A percentile compares a stretch with the other conserved stretches of the same genome.
These are phyloP conservation scores for Monosporascus sp. DNA, from an alignment of 2,329 filamentous ascomycete species.

Conservation along the genomic window DNA sequence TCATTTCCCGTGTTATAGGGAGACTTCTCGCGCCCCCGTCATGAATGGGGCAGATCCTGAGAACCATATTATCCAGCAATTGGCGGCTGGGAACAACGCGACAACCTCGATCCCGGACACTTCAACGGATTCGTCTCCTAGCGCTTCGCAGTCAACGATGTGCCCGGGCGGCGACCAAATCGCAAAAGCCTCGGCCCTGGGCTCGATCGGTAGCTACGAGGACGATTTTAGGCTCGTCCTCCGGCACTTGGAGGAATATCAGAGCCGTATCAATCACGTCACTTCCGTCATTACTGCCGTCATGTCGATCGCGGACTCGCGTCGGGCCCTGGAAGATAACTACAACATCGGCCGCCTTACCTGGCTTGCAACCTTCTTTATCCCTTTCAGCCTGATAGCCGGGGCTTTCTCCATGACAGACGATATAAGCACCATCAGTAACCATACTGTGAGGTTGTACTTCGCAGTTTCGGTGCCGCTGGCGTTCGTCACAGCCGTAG, in stretches of 20 bases:
- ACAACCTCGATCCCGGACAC: not conserved
- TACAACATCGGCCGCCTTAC: conserved; percentile 27
- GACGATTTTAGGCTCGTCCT: conserved; percentile 19
- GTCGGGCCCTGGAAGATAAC: conserved; percentile 23
- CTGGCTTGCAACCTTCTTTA: conserved; percentile 28
- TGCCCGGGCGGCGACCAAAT: not conserved
- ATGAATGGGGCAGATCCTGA: no score
- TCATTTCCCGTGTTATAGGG: conserved; percentile 5
- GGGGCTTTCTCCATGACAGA: conserved; percentile 25
- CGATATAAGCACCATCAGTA: conserved; percentile 10
- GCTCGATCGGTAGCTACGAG: conserved; percentile 9
- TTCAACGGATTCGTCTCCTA: not conserved
- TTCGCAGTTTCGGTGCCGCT: conserved; percentile 19
- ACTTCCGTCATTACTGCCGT: conserved; percentile 26
- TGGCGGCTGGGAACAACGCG: no score
- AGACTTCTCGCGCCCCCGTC: not conserved
- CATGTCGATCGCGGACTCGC: conserved; percentile 24
- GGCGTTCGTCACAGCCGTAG: conserved; percentile 8
- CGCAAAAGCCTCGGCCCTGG: not conserved
- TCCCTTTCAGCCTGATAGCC: conserved; percentile 26
- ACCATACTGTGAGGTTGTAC: conserved; percentile 14
- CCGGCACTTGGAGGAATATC: conserved; percentile 25
- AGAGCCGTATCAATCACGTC: conserved; percentile 25
- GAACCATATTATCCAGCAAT: no score
- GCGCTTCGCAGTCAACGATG: not conserved